Percentiles rank a stretch among this genome's conserved stretches.
phyloP scores from a whole-genome alignment of 148 eudicot species.

The Nepenthes mirabilis region DNA sequence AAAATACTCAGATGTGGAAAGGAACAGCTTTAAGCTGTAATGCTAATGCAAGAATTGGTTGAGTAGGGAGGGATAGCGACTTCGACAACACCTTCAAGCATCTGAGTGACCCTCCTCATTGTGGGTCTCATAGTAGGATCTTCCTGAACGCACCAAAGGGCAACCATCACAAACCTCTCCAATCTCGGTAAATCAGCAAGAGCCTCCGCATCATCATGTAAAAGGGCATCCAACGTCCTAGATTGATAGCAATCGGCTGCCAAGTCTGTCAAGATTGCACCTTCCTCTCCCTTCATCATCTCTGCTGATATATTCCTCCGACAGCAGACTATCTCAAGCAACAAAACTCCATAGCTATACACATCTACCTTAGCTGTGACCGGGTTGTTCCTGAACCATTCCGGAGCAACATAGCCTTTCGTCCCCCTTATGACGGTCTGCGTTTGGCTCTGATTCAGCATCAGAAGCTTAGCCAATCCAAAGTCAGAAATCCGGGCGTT shows the following conservation, averaged over 20 bases:
- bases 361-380: constrained; percentile 13
- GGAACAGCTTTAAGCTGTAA: background rate
- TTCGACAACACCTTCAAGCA: constrained; percentile 16
- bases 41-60: background rate
- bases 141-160: constrained; percentile 16
- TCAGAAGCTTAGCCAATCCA: constrained; percentile 28
- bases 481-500: constrained; percentile 25
- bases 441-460: constrained; percentile 17
- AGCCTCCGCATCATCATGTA: constrained; percentile 9
- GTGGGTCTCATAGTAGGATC: constrained; percentile 9
- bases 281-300: constrained; percentile 5
- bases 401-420: constrained; percentile 29
- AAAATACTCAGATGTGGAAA: too few relatives aligned
- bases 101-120: constrained; percentile 10
- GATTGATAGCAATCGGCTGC: constrained; percentile 5
- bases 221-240: constrained; percentile 2
- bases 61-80: constrained; percentile 6
- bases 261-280: constrained; percentile 11
- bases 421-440: constrained; percentile 21
- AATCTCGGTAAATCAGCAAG: constrained; percentile 3
- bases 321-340: constrained; percentile 14
- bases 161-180: constrained; percentile 13
- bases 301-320: constrained; percentile 4
- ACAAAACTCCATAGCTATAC: constrained; percentile 9
- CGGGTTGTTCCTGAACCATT: constrained; percentile 21